Base-by-base conservation (phyloP, 148 eudicot genomes). In the Chenopodium album region DNA sequence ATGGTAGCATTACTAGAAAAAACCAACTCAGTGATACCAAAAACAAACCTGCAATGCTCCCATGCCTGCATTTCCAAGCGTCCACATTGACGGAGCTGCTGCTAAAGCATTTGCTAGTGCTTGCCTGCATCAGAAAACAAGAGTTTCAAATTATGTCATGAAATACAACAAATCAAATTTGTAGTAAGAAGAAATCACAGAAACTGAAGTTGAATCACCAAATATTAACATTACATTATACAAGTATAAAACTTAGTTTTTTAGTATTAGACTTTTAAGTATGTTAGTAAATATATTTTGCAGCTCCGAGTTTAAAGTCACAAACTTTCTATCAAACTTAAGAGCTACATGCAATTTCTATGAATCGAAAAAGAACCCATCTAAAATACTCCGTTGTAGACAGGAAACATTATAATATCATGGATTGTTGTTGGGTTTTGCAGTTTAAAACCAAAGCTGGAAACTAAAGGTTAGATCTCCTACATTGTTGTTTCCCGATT, bases 51-150 rank as follows among this genome's bases (percentile, higher is more conserved):
- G 99, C 82, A 96, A 88, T 47, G 99, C 99, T 84, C 99, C 99
- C 99, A 96, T 96, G 91, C 99, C 99, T 75, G 99, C 99, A 84
- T 96, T 96, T 85, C 99, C 99, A 54, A 96, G 94, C 29, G 97
- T 94, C 99, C 98, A 96, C 98, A 96, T 92, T 22, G 99, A 96
- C 65, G 99, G 98, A 44, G 99, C 99, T 52, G 89, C 89, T 63
- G 99, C 94, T 78, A 96, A 87, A 46, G 99, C 99, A 59, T 96
- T 96, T 26, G 99, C 99, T 77, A 96, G 83, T 76, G 99, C 99
- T 88, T 88, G 92, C 85, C 99, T 96, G 84, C 54, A 82, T 29
- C 14, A 71, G 37, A 31, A 22, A 60, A 34, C 29, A 76, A 2
- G 26, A 26, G 2, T 31, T 23, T 0, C 9, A 19, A 28, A 23